phyloP scores from a whole-genome alignment of 129 eudicot genomes.

The Lonicera japonica region DNA sequence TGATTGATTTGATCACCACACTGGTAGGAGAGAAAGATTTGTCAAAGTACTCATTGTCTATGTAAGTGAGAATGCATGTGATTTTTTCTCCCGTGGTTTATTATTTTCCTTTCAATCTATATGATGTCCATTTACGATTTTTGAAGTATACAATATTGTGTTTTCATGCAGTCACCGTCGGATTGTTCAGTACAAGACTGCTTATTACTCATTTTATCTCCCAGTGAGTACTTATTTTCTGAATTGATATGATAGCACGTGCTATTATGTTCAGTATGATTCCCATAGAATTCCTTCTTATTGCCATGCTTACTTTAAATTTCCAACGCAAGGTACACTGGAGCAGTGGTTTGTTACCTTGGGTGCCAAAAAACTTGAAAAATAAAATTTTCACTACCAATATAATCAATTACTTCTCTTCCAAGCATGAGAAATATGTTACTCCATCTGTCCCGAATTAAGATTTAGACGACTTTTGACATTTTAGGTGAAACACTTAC shows the following conservation, averaged over 20 bases:
- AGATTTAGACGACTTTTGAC: too few species aligned
- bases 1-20: slow-evolving; percentile 91
- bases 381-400: too few species aligned
- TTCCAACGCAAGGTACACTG: too few species aligned
- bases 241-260: background rate
- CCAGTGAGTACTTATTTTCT: slow-evolving; percentile 52
- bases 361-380: too few species aligned
- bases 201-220: slow-evolving; percentile 90
- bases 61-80: slow-evolving; percentile 31
- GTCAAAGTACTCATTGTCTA: slow-evolving; percentile 67
- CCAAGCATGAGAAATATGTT: too few species aligned
- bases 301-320: background rate
- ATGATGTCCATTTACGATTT: slow-evolving; percentile 1
- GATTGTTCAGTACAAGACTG: slow-evolving; percentile 90
- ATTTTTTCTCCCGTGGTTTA: background rate
- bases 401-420: too few species aligned
- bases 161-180: slow-evolving; percentile 73
- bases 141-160: slow-evolving; percentile 9
- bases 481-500: too few species aligned
- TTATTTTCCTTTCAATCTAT: background rate
- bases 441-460: too few species aligned
- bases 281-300: background rate
- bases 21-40: slow-evolving; percentile 85
- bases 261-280: background rate
- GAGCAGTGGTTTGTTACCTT: too few species aligned